These are phyloP conservation scores for Leucosporidium yakuticum DNA, from an alignment of 768 basidiomycete species.

Conservation along the genomic window DNA sequence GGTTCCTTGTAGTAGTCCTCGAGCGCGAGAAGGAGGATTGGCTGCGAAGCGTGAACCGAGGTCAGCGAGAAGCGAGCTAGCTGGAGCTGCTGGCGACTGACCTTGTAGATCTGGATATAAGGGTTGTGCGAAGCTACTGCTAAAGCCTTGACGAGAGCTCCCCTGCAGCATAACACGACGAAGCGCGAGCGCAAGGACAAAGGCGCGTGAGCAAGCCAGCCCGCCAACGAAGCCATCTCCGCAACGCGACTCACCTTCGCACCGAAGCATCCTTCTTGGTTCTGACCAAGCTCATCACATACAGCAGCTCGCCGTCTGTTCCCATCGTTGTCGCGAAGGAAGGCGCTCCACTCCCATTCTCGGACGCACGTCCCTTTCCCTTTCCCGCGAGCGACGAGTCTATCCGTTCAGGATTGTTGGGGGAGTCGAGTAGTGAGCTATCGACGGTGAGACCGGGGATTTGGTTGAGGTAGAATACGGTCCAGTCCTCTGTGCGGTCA, in stretches of 20 bases:
- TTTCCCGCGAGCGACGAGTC: conserved; percentile 2
- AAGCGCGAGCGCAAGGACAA: too few species aligned
- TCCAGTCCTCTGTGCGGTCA: conserved; percentile 92
- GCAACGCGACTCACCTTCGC: conserved; percentile 54
- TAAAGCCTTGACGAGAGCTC: conserved; percentile 87
- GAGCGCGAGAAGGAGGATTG: conserved; percentile 83
- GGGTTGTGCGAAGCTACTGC: conserved; percentile 90
- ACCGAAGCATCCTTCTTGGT: conserved; percentile 83
- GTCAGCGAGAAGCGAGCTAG: neutral
- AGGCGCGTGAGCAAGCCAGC: too few species aligned
- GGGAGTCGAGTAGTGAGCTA: conserved; percentile 62
- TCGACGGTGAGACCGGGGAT: conserved; percentile 74
- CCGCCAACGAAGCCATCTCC: neutral
- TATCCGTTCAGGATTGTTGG: conserved; percentile 13
- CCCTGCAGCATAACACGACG: conserved; percentile 50
- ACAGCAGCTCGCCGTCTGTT: conserved; percentile 58
- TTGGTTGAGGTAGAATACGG: conserved; percentile 96
- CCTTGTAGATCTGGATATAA: conserved; percentile 94
- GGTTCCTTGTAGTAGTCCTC: conserved; percentile 90
- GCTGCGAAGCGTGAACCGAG: conserved; percentile 50
- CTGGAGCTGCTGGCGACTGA: conserved; percentile 39
- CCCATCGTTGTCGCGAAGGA: conserved; percentile 19
- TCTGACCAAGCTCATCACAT: conserved; percentile 82
- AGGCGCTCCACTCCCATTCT: conserved; percentile 46
- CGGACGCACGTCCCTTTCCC: conserved; percentile 42